These are phyloP conservation scores for Solanum chilense DNA, from an alignment of 257 asterid genomes.

Conservation along the genomic window DNA sequence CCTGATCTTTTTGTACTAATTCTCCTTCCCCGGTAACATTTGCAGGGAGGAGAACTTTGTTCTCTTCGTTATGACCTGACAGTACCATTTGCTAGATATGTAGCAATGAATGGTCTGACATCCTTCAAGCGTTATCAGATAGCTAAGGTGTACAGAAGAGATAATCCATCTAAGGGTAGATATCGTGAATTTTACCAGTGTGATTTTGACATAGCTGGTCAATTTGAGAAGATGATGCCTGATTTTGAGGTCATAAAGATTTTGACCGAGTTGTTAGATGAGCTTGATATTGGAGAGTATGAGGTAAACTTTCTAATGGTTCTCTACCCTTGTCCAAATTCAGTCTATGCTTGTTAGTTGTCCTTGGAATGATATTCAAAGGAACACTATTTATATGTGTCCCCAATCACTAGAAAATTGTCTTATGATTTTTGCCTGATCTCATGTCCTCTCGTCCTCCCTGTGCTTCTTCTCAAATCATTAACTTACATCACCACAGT, in stretches of 20 bases:
- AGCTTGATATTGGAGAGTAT: conserved; percentile 80
- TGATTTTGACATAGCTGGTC: conserved; percentile 92
- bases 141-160: conserved; percentile 93
- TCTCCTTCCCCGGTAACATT: background rate
- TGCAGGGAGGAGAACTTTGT: conserved; percentile 98
- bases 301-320: conserved; percentile 39
- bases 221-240: conserved; percentile 87
- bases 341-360: background rate
- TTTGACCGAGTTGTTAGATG: conserved; percentile 82
- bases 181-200: conserved; percentile 98
- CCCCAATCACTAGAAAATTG: background rate
- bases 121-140: conserved; percentile 94
- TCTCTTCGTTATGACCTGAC: conserved; percentile 96
- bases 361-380: background rate
- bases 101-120: conserved; percentile 81
- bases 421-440: background rate
- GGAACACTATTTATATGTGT: background rate
- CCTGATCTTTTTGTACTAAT: background rate
- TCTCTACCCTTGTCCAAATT: background rate
- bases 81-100: conserved; percentile 86
- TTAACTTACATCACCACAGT: background rate
- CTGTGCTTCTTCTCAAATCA: background rate
- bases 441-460: background rate
- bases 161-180: conserved; percentile 94
- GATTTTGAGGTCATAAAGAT: conserved; percentile 84